Percentiles rank a stretch among this genome's conserved stretches.
Evolutionary conservation across 345 rosid genomes (phyloP).

Genomic region (Kernera saxatilis): DNA sequence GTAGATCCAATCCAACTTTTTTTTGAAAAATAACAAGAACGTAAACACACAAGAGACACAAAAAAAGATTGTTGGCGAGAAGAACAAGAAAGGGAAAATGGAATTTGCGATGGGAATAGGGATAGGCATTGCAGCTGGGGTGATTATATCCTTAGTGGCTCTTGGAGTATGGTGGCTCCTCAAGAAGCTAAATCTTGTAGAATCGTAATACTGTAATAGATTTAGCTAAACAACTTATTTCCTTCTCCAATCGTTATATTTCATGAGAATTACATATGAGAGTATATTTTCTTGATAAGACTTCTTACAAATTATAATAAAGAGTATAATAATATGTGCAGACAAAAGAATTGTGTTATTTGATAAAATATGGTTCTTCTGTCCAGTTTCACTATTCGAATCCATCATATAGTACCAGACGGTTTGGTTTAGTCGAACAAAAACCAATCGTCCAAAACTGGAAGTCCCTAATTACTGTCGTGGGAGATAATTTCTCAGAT

Average conservation of each 20-base stretch:
- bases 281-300: background rate
- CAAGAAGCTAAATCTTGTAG: background rate
- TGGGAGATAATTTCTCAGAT: conserved; percentile 68
- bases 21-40: background rate
- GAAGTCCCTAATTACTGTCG: conserved; percentile 17
- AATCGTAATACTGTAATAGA: background rate
- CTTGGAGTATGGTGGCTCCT: background rate
- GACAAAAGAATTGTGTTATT: no score
- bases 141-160: background rate
- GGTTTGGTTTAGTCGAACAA: background rate
- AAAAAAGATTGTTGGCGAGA: no score
- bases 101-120: background rate
- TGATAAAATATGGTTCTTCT: no score
- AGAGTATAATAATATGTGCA: no score
- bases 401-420: background rate
- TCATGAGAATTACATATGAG: background rate
- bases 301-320: no score
- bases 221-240: background rate
- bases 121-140: background rate
- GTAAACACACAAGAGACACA: background rate
- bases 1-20: no score
- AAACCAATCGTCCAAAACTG: background rate
- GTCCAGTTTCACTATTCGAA: background rate
- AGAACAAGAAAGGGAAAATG: background rate
- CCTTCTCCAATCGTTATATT: background rate